Percentiles rank a stretch among this genome's conserved stretches.
These are phyloP conservation scores for Cyberlindnera nakhonratchasimensis DNA, from an alignment of 805 yeast genomes.

Conservation along the genomic window DNA sequence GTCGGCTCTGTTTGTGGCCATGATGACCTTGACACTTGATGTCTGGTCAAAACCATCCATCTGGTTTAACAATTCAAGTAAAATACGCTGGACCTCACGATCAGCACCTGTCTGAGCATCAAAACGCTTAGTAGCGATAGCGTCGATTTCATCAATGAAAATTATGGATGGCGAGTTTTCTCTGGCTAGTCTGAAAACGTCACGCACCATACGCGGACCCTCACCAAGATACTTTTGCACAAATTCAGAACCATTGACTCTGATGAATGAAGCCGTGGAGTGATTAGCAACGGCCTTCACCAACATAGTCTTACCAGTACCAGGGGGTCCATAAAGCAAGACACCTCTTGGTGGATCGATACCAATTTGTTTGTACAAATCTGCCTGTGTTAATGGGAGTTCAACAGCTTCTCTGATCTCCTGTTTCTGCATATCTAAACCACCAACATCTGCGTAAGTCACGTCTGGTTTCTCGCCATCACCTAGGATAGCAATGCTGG, in stretches of 20 bases:
- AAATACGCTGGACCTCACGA: conserved; percentile 97
- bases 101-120: conserved; percentile 99
- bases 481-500: conserved; percentile 90
- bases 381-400: conserved; percentile 92
- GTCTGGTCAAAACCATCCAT: conserved; percentile 99
- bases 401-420: conserved; percentile 99
- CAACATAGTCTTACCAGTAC: conserved; percentile 98
- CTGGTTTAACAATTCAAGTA: conserved; percentile 92
- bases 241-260: conserved; percentile 97
- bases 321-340: conserved; percentile 97
- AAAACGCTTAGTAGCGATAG: conserved; percentile 97
- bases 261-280: conserved; percentile 91
- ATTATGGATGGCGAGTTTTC: conserved; percentile 97
- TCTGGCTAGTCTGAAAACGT: conserved; percentile 93
- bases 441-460: conserved; percentile 97
- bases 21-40: conserved; percentile 92
- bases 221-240: conserved; percentile 98
- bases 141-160: conserved; percentile 97
- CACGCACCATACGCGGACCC: conserved; percentile 99
- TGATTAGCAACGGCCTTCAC: conserved; percentile 98
- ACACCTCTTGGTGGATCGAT: conserved; percentile 99
- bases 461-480: conserved; percentile 91
- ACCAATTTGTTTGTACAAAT: conserved; percentile 94
- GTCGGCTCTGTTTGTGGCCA: conserved; percentile 99
- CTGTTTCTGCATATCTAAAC: conserved; percentile 98